These are phyloP conservation scores for Mimosa bimucronata DNA, from an alignment of 306 rosid genomes.

Conservation along the genomic window DNA sequence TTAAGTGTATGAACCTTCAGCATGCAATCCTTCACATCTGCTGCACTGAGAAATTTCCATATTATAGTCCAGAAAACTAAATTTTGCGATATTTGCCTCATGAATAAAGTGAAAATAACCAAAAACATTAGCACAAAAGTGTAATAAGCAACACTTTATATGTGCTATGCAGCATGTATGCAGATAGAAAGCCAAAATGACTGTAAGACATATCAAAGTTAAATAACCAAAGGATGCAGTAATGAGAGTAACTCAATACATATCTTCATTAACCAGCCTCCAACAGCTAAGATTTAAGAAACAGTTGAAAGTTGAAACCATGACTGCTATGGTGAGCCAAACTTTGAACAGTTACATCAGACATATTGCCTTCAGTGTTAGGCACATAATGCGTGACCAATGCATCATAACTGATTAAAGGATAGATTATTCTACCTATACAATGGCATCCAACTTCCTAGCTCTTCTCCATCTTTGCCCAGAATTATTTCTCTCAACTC, in stretches of 20 bases:
- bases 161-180: neutral
- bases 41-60: constrained; percentile 76
- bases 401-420: constrained; percentile 27
- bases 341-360: neutral
- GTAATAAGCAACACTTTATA: constrained; percentile 19
- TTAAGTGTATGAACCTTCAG: constrained; percentile 67
- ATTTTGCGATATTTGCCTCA: constrained; percentile 24
- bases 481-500: constrained; percentile 58
- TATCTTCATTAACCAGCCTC: constrained; percentile 27
- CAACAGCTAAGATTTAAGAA: neutral
- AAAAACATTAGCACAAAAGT: constrained; percentile 3
- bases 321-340: constrained; percentile 10
- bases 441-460: constrained; percentile 77
- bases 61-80: constrained; percentile 42
- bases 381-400: neutral
- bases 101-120: constrained; percentile 20
- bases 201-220: neutral
- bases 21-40: constrained; percentile 75
- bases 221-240: constrained; percentile 1
- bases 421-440: constrained; percentile 64
- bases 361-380: neutral
- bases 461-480: constrained; percentile 76
- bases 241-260: constrained; percentile 23
- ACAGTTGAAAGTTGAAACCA: neutral
- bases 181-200: neutral